Base-by-base conservation (phyloP, 805 yeast species). In the Kluyveromyces dobzhanskii region DNA sequence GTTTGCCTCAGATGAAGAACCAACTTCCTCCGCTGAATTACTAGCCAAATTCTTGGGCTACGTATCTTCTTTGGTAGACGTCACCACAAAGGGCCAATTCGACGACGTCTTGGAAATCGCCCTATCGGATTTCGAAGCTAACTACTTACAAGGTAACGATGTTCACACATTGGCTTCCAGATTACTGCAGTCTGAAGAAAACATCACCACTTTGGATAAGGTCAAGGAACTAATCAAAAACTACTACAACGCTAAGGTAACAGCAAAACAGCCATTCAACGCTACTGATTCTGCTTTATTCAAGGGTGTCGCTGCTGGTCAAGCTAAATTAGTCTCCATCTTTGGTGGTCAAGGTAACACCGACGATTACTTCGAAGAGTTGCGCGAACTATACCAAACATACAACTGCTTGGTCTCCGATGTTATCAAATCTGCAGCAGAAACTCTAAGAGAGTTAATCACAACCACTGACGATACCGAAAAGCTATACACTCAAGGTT, bases 281-380 rank as follows among this genome's bases (percentile, higher is more conserved):
- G 65, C 66, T 46, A 68, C 72, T 45, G 71, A 65, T 37, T 68
- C 79, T 17, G 78, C 82, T 37, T 70, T 90, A 42, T 72, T 86
- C 59, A 70, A 77, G 45, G 77, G 83, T 37, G 75, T 74, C n/a
- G 57, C 67, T 37, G 69, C 70, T 42, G 66, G 70, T 30, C 64
- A 71, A 37, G 85, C 88, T 32, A 69, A 71, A 44, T 64, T 88
- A 41, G 77, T 74, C 44, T 95, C 97, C 47, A 78, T 92, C 50
- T 92, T 90, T 55, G 98, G 99, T 61, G 99, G 99, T 56, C 99
- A 92, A 70, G 99, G 99, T 66, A 90, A 86, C 69, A 80, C 94
- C 38, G 97, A 92, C 59, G 97, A 92, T 61, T 92, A 86, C 70
- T 92, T 92, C 53, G 96, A 88, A 61, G 99, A 92, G 70, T 75